Conservation (phyloP, 2,329 filamentous ascomycete genomes). For the Alternaria burnsii region DNA sequence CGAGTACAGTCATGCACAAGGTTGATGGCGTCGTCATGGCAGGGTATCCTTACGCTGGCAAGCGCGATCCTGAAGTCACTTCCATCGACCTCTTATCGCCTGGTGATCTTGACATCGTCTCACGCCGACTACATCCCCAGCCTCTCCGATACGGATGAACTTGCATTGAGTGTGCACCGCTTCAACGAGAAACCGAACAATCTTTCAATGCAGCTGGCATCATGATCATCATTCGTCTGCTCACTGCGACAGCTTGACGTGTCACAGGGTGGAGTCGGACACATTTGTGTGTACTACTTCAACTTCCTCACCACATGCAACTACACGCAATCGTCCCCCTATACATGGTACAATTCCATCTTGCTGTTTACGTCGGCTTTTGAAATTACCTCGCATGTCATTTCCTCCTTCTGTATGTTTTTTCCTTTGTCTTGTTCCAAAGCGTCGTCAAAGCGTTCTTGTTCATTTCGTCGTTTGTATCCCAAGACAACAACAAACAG, state of each 20-base stretch:
- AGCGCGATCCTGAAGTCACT: neutral
- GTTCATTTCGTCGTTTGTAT: slow-evolving; percentile 5
- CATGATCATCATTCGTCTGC: neutral
- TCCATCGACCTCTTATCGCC: neutral
- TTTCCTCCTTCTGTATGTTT: neutral
- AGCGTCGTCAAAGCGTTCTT: slow-evolving; percentile 1
- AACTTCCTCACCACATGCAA: neutral
- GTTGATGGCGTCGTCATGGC: neutral
- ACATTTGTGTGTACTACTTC: neutral
- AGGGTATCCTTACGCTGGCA: neutral
- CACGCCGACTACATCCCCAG: neutral
- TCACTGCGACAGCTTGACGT: neutral
- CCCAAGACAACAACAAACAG: slow-evolving; percentile 4
- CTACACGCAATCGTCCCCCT: neutral
- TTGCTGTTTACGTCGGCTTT: neutral
- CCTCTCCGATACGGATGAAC: no score
- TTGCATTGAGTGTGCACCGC: neutral
- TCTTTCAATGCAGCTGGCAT: neutral
- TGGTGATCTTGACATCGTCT: neutral
- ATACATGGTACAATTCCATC: neutral
- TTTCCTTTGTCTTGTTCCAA: slow-evolving; percentile 3
- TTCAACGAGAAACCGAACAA: neutral
- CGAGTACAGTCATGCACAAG: slow-evolving; percentile 1
- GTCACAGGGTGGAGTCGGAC: neutral
- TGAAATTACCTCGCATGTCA: neutral